These are phyloP conservation scores for Auricularia sp. DNA, from an alignment of 768 basidiomycete genomes.

Conservation along the genomic window DNA sequence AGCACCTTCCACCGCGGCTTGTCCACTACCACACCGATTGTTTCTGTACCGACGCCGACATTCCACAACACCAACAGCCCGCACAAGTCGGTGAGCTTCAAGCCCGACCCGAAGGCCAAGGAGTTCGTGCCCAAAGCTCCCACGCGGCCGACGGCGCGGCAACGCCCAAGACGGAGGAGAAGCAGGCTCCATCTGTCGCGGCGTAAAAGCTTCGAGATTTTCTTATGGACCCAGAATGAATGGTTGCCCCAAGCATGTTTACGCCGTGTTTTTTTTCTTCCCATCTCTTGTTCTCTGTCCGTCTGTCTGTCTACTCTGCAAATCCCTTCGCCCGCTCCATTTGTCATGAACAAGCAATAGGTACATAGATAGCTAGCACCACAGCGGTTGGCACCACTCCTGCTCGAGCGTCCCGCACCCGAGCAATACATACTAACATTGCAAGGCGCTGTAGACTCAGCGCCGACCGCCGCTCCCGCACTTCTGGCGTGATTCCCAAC, in stretches of 20 bases:
- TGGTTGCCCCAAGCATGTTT: too few relatives aligned
- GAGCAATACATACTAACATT: too few relatives aligned
- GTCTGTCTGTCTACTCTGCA: neutral
- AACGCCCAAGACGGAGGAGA: constrained; percentile 6
- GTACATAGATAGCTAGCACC: neutral
- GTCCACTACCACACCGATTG: constrained; percentile 47
- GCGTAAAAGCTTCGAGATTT: constrained; percentile 22
- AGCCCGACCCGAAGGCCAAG: constrained; percentile 19
- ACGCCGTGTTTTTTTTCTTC: neutral
- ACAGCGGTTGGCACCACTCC: neutral
- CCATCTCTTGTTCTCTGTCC: neutral
- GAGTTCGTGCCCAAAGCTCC: constrained; percentile 9
- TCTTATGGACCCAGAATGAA: constrained; percentile 3
- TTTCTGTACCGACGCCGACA: constrained; percentile 52
- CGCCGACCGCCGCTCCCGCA: too few relatives aligned
- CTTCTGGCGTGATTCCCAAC: too few relatives aligned
- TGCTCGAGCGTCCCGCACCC: too few relatives aligned
- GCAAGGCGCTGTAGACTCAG: too few relatives aligned
- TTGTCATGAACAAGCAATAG: neutral
- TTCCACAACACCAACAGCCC: constrained; percentile 33
- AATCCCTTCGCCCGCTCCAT: neutral
- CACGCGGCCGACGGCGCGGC: neutral
- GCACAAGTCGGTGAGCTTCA: constrained; percentile 65
- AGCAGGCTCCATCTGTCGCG: constrained; percentile 1
- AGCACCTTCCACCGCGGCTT: constrained; percentile 73